These are phyloP conservation scores for Pseudogymnoascus sp. DNA, from an alignment of 2,329 filamentous ascomycete species.

Conservation along the genomic window DNA sequence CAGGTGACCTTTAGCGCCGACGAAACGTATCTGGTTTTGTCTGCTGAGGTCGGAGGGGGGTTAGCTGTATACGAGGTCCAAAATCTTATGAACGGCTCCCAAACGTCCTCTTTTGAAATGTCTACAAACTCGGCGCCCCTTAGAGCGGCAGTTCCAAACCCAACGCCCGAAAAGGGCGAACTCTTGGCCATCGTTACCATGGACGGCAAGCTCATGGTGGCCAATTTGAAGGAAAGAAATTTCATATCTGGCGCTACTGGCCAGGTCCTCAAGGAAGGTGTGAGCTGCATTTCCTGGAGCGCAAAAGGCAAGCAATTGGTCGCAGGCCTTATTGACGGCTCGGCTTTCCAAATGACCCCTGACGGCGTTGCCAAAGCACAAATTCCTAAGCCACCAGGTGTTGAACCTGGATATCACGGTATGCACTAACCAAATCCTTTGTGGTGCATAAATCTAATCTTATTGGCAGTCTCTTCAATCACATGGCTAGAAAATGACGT, in stretches of 20 bases:
- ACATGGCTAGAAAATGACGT: conserved; percentile 83
- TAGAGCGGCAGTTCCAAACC: conserved; percentile 72
- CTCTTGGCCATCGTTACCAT: conserved; percentile 74
- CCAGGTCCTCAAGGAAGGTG: conserved; percentile 60
- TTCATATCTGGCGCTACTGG: conserved; percentile 54
- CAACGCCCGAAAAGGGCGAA: conserved; percentile 62
- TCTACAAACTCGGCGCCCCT: conserved; percentile 67
- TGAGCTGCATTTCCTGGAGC: conserved; percentile 86
- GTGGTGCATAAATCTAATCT: not conserved
- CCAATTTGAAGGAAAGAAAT: conserved; percentile 63
- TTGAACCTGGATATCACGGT: conserved; percentile 61
- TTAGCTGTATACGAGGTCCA: conserved; percentile 76
- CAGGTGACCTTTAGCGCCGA: conserved; percentile 89
- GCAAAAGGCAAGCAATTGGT: conserved; percentile 87
- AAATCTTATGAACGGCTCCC: conserved; percentile 56
- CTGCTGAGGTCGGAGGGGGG: conserved; percentile 72
- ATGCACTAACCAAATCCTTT: conserved; percentile 28
- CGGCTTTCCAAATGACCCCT: conserved; percentile 73
- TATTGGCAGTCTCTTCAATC: conserved; percentile 62
- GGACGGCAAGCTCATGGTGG: conserved; percentile 75
- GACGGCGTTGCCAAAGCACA: conserved; percentile 68
- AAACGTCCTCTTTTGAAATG: conserved; percentile 65
- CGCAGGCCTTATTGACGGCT: conserved; percentile 75
- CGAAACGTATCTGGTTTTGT: conserved; percentile 75
- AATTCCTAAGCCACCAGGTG: conserved; percentile 67